Conservation (phyloP, 2,329 filamentous ascomycete species). For the Pseudophaeomoniella oleicola region DNA sequence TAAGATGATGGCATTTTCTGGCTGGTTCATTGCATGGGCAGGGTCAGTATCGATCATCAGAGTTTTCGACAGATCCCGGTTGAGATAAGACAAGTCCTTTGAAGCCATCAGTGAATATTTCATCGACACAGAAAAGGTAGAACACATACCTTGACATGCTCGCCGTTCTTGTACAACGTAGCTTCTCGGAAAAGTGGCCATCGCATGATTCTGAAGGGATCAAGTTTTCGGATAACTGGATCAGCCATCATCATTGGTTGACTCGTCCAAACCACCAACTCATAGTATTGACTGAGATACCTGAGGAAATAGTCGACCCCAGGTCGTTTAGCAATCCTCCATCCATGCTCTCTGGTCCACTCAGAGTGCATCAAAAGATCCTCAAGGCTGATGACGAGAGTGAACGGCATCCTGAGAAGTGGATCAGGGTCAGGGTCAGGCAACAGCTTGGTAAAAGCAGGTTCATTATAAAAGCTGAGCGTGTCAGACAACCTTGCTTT, state of each 20-base stretch:
- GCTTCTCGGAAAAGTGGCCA: conserved; percentile 93
- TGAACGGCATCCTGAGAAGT: conserved; percentile 72
- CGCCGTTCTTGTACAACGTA: conserved; percentile 91
- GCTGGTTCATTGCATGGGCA: conserved; percentile 70
- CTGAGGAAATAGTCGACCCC: conserved; percentile 94
- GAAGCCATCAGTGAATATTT: conserved; percentile 13
- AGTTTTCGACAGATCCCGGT: conserved; percentile 88
- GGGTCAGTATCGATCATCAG: conserved; percentile 84
- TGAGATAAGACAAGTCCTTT: conserved; percentile 92
- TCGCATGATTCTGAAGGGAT: conserved; percentile 87
- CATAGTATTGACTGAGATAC: conserved; percentile 95
- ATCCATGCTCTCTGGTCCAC: conserved; percentile 87
- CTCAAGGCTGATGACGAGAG: conserved; percentile 80
- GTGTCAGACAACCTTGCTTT: conserved; percentile 60
- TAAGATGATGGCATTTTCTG: conserved; percentile 89
- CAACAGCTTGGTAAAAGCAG: conserved; percentile 83
- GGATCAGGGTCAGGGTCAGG: conserved; percentile 53
- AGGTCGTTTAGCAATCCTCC: conserved; percentile 87
- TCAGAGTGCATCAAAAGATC: conserved; percentile 90
- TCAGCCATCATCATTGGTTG: conserved; percentile 75
- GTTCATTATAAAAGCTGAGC: conserved; percentile 88
- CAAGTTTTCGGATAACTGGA: conserved; percentile 79
- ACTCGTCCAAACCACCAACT: conserved; percentile 88
- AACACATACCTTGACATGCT: conserved; percentile 76
- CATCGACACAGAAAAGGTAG: background rate